Percentiles rank a stretch among this genome's conserved stretches.
phyloP scores from a whole-genome alignment of 495 filamentous ascomycete species.

The Sordaria brevicollis region DNA sequence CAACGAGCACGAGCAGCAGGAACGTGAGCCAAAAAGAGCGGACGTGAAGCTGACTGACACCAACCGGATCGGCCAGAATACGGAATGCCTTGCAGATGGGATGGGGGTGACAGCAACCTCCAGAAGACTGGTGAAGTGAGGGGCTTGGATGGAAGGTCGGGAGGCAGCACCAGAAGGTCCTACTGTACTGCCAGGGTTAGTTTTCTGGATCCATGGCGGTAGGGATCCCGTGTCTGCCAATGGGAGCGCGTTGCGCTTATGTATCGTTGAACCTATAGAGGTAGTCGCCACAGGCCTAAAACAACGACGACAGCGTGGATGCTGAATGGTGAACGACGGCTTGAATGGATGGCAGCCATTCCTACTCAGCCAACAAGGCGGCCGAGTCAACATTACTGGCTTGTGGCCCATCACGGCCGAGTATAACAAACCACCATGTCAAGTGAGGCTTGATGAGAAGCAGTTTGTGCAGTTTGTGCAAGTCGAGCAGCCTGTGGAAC shows the following conservation, averaged over 20 bases:
- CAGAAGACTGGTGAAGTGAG: not conserved
- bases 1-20: not conserved
- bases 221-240: not conserved
- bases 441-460: not conserved
- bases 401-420: not conserved
- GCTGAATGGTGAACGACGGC: not conserved
- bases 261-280: not conserved
- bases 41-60: not conserved
- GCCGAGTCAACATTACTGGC: not conserved
- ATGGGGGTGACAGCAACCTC: not conserved
- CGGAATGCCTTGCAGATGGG: not conserved
- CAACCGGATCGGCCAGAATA: not conserved
- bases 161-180: not conserved
- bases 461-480: not conserved
- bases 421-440: not conserved
- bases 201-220: not conserved
- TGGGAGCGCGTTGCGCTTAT: not conserved
- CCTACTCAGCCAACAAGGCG: not conserved
- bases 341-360: not conserved
- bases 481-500: not conserved
- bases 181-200: not conserved
- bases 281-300: not conserved
- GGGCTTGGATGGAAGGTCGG: not conserved
- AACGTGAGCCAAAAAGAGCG: not conserved
- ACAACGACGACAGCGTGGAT: not conserved